These are phyloP conservation scores for Backusella mclennaniae DNA, from an alignment of 192 early-diverging fungal species.

Conservation along the genomic window DNA sequence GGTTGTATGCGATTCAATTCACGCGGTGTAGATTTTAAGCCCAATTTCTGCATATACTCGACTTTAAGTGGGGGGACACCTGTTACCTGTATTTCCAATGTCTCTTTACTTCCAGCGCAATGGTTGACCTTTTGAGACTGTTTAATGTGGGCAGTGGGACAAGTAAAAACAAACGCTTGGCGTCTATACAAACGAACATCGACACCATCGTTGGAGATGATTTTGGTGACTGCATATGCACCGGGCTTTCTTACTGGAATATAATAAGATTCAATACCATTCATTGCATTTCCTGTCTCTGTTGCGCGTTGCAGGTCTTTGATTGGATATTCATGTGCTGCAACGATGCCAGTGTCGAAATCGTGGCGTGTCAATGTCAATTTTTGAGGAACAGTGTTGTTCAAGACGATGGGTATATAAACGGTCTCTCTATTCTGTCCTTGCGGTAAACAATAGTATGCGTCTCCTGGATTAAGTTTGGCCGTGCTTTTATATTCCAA, in stretches of 20 bases:
- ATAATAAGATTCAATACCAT: conserved; percentile 33
- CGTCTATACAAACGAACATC: conserved; percentile 36
- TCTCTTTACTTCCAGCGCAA: conserved; percentile 34
- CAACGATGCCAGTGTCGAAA: conserved; percentile 26
- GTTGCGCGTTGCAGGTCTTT: conserved; percentile 32
- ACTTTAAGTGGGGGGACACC: conserved; percentile 47
- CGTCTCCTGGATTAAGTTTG: conserved; percentile 44
- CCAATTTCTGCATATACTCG: conserved; percentile 23
- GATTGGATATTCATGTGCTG: conserved; percentile 11
- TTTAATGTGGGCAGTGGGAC: conserved; percentile 38
- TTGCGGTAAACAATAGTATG: conserved; percentile 44
- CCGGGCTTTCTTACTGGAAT: conserved; percentile 36
- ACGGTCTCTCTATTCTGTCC: conserved; percentile 27
- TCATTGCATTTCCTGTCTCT: conserved; percentile 31
- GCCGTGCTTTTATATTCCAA: conserved; percentile 33
- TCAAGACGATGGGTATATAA: conserved; percentile 38
- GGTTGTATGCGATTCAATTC: conserved; percentile 38
- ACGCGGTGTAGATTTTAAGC: neutral
- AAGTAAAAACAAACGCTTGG: conserved; percentile 38
- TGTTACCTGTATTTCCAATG: conserved; percentile 25
- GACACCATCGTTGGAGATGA: conserved; percentile 29
- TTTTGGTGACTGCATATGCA: conserved; percentile 36
- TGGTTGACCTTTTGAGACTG: conserved; percentile 12
- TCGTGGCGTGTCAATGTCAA: conserved; percentile 31
- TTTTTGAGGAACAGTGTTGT: conserved; percentile 38